phyloP scores from a whole-genome alignment of 1,284 basidiomycete genomes.

The Albatrellus sp. region DNA sequence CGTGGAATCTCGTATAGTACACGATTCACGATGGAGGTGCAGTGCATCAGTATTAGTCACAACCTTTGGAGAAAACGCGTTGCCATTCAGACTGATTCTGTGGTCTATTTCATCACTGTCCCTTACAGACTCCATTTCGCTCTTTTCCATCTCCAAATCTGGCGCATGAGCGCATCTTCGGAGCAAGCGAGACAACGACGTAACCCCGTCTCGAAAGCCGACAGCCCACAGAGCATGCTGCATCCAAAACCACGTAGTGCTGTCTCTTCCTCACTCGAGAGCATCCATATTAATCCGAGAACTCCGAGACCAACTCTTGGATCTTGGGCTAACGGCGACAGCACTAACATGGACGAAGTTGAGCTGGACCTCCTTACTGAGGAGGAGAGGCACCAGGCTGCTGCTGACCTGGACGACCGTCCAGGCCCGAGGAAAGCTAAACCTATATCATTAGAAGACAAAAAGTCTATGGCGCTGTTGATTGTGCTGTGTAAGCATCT shows the following conservation, averaged over 20 bases:
- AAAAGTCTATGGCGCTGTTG: constrained; percentile 76
- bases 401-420: constrained; percentile 22
- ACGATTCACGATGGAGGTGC: no score
- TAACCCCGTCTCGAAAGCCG: not conserved
- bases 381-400: constrained; percentile 38
- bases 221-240: not conserved
- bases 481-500: constrained; percentile 74
- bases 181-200: constrained; percentile 1
- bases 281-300: constrained; percentile 53
- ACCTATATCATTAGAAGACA: constrained; percentile 54
- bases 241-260: constrained; percentile 8
- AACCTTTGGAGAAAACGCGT: no score
- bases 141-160: no score
- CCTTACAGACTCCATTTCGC: no score
- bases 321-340: constrained; percentile 13
- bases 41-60: no score
- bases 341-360: constrained; percentile 28
- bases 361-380: constrained; percentile 53
- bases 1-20: no score
- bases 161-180: not conserved
- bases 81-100: no score
- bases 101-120: no score
- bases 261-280: constrained; percentile 42
- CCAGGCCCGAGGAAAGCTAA: constrained; percentile 22
- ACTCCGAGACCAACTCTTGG: constrained; percentile 34